Percentiles rank a stretch among this genome's conserved stretches.
Evolutionary conservation across 768 basidiomycete species (phyloP).

Genomic region (Leccinum pellstonianum): DNA sequence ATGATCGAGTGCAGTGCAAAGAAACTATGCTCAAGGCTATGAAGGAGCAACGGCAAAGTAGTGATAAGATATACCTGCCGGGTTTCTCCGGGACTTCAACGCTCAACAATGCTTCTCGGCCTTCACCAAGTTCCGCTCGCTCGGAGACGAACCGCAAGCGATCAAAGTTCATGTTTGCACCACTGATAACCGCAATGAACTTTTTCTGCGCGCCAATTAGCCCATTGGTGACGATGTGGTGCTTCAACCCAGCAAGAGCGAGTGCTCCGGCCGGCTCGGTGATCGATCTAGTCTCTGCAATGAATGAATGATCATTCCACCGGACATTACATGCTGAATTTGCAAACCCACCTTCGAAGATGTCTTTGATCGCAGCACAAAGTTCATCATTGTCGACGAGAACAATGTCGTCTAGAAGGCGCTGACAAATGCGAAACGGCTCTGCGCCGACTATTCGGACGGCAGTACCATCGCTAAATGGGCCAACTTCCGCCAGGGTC

Average conservation of each 20-base stretch:
- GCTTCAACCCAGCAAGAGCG: slow-evolving; percentile 88
- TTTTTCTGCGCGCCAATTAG: slow-evolving; percentile 81
- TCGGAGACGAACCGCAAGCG: slow-evolving; percentile 97
- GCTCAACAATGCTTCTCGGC: slow-evolving; percentile 88
- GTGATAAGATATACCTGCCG: slow-evolving; percentile 62
- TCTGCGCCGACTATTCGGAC: slow-evolving; percentile 95
- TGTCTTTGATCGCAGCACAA: slow-evolving; percentile 98
- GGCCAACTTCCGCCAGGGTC: slow-evolving; percentile 84
- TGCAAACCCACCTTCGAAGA: slow-evolving; percentile 79
- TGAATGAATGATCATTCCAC: neutral
- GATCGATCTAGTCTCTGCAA: slow-evolving; percentile 82
- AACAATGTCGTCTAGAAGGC: slow-evolving; percentile 78
- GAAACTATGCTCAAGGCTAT: slow-evolving; percentile 55
- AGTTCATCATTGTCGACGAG: slow-evolving; percentile 93
- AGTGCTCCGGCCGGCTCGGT: slow-evolving; percentile 97
- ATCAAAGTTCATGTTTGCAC: slow-evolving; percentile 99
- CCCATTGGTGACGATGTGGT: slow-evolving; percentile 76
- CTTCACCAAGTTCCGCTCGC: slow-evolving; percentile 95
- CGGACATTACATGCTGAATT: neutral
- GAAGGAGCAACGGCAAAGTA: neutral
- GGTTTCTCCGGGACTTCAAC: slow-evolving; percentile 93
- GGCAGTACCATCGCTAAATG: slow-evolving; percentile 97
- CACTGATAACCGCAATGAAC: slow-evolving; percentile 90
- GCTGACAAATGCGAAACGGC: slow-evolving; percentile 88
- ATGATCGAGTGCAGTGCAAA: slow-evolving; percentile 82